Evolutionary conservation across 2,329 filamentous ascomycete genomes (phyloP), one percentile per base, ranked within the genome.

Genomic region (Calonectria hawksworthii): DNA sequence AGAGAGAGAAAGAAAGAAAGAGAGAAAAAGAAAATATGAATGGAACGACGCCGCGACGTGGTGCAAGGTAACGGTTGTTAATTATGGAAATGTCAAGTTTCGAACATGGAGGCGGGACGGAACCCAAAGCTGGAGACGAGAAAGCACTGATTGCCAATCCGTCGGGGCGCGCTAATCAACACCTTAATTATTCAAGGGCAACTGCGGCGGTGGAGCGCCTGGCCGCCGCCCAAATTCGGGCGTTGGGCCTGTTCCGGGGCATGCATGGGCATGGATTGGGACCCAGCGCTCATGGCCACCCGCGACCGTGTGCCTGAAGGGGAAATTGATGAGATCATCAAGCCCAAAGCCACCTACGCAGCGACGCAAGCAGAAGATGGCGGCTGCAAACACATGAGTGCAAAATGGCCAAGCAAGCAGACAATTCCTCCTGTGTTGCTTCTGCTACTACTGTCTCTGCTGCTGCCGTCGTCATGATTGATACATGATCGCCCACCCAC

Each of bases 121-220:
- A 32, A 67, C 56, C 36, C 9, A 38, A 38, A 28, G 59, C 47
- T 65, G 47, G 59, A 54, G 47, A 65, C 28, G 26, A 56, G 21
- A 21, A 44, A 44, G 18, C 38, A 54, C 7, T 34, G 44, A 54
- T 70, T 70, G 68, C 59, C 68, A 70, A 65, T 36, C 34, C 47
- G 26, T 44, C 68, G 68, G 41, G n/a, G 68, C 56, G 59, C 68
- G 68, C 68, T 70, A 70, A 44, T 32, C 32, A 44, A 70, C 59
- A 70, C 68, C 68, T 70, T 70, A 70, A 70, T 70, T 65, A 65
- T 52, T 18, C 51, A 51, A 61, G 36, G 54, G 28, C 67, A 50
- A 36, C 16, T 66, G 64, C 44, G 28, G 51, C 21, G 50, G 32
- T 59, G 68, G 54, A 63, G 68, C 44, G 32, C 21, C 9, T 59